phyloP scores from a whole-genome alignment of 495 filamentous ascomycete genomes.

The Tuber aestivum region DNA sequence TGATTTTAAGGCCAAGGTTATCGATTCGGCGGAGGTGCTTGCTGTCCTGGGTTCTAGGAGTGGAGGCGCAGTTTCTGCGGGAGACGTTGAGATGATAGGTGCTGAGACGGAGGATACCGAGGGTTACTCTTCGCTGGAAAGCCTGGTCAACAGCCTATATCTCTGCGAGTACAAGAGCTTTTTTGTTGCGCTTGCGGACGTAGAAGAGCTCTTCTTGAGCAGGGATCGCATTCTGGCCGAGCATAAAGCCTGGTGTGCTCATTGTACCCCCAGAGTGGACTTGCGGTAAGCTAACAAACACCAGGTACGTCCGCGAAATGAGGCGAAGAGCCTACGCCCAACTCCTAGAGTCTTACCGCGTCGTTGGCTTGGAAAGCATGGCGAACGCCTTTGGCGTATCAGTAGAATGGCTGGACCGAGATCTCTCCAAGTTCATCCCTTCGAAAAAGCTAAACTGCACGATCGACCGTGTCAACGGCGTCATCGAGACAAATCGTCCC shows the following conservation, averaged over 20 bases:
- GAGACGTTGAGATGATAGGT: constrained; percentile 67
- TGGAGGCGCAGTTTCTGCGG: constrained; percentile 61
- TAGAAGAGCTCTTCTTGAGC: constrained; percentile 88
- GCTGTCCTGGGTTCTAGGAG: constrained; percentile 86
- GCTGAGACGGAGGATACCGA: constrained; percentile 64
- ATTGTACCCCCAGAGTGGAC: neutral
- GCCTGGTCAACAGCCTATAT: constrained; percentile 85
- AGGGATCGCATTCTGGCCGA: constrained; percentile 91
- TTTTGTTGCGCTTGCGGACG: constrained; percentile 81
- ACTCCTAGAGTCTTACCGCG: constrained; percentile 91
- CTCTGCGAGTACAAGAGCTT: constrained; percentile 86
- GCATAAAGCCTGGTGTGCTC: constrained; percentile 72
- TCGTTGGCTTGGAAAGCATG: constrained; percentile 94
- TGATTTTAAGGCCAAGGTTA: constrained; percentile 97
- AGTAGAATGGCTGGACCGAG: constrained; percentile 89
- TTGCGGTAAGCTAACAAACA: constrained; percentile 15
- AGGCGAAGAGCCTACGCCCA: constrained; percentile 90
- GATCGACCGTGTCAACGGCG: constrained; percentile 92
- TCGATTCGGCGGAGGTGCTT: constrained; percentile 95
- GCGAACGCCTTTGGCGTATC: constrained; percentile 91
- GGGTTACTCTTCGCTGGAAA: constrained; percentile 64
- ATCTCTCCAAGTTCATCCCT: constrained; percentile 95
- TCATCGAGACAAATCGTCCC: constrained; percentile 95
- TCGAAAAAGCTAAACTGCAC: constrained; percentile 89
- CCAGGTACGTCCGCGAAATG: constrained; percentile 81